Conservation (phyloP, 2,329 filamentous ascomycete genomes). For the Uncinocarpus reesii region DNA sequence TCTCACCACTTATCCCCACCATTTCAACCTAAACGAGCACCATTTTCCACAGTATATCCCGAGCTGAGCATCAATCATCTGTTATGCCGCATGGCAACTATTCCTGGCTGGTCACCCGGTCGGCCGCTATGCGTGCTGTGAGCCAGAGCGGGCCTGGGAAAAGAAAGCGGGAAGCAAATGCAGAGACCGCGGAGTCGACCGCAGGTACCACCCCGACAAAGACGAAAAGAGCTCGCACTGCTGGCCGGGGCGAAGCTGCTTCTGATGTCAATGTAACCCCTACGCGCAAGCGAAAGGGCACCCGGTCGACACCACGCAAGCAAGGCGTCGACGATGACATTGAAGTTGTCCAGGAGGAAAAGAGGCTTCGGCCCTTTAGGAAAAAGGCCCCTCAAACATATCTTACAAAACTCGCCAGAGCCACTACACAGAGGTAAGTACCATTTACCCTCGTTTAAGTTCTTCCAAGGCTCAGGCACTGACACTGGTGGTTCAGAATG, state of each 20-base stretch:
- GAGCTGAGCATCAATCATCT: too few relatives aligned
- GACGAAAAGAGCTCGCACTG: not conserved
- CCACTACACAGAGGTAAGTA: slow-evolving; percentile 38
- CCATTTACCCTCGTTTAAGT: too few relatives aligned
- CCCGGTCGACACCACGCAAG: not conserved
- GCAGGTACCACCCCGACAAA: not conserved
- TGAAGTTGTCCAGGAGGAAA: slow-evolving; percentile 21
- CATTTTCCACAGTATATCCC: too few relatives aligned
- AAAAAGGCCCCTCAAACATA: slow-evolving; percentile 38
- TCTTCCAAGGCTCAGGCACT: not conserved
- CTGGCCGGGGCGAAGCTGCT: not conserved
- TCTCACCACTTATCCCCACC: too few relatives aligned
- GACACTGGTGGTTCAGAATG: slow-evolving; percentile 35
- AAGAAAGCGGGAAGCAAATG: slow-evolving; percentile 5
- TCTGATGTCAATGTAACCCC: not conserved
- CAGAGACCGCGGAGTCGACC: not conserved
- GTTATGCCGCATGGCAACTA: too few relatives aligned
- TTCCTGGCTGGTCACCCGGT: too few relatives aligned
- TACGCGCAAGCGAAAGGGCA: not conserved
- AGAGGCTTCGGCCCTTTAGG: slow-evolving; percentile 35
- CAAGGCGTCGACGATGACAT: not conserved
- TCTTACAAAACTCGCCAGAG: slow-evolving; percentile 40
- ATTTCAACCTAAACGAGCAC: too few relatives aligned
- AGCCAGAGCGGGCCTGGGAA: too few relatives aligned
- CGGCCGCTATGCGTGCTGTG: too few relatives aligned